Conservation (phyloP, 2,329 filamentous ascomycete genomes). For the Beauveria scarabaeidicola region DNA sequence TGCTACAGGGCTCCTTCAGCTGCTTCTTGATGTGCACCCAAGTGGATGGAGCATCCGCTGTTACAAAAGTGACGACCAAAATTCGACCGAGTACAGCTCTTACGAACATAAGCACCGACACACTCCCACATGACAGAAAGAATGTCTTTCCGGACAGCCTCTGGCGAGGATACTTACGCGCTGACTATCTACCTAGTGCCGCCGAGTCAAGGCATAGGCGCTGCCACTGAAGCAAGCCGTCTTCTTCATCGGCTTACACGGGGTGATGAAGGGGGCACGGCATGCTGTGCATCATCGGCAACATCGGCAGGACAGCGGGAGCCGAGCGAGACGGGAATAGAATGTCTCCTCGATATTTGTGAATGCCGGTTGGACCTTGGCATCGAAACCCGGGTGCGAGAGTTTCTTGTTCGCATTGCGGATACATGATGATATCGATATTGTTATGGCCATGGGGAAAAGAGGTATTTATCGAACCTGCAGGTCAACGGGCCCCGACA, state of each 20-base stretch:
- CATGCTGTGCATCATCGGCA: not conserved
- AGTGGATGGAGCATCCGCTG: not conserved
- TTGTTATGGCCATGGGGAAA: not conserved
- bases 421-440: not conserved
- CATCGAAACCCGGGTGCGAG: constrained; percentile 3
- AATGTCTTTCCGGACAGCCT: constrained; percentile 4
- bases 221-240: not conserved
- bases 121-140: not conserved
- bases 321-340: not conserved
- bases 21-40: not conserved
- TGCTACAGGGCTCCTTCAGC: not conserved
- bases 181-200: not conserved
- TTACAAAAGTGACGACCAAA: not conserved
- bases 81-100: not conserved
- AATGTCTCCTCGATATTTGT: not conserved
- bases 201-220: not conserved
- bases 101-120: not conserved
- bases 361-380: not conserved
- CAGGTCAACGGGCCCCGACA: not conserved
- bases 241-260: not conserved
- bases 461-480: not conserved
- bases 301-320: not conserved
- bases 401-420: not conserved
- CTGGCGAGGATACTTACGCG: not conserved
- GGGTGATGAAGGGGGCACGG: too few relatives aligned